phyloP scores from a whole-genome alignment of 1,284 basidiomycete genomes.

The Pseudozyma sp. region DNA sequence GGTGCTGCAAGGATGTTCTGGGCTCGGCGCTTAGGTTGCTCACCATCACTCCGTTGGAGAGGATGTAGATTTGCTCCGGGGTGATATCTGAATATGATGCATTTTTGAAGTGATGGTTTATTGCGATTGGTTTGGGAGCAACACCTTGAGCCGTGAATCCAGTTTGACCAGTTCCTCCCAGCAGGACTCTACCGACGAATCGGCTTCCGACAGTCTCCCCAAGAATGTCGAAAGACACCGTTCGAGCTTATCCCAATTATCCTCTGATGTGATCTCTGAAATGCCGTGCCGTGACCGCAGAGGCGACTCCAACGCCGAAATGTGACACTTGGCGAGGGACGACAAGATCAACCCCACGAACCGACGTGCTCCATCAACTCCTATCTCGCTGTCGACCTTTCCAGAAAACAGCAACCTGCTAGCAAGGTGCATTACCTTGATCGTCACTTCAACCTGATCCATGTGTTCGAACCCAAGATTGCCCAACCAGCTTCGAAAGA shows the following conservation, averaged over 20 bases:
- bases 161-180: constrained; percentile 21
- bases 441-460: constrained; percentile 9
- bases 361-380: neutral
- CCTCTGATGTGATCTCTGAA: neutral
- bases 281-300: neutral
- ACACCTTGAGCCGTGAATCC: constrained; percentile 12
- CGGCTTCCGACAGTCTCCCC: neutral
- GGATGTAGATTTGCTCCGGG: constrained; percentile 77
- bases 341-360: constrained; percentile 5
- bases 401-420: constrained; percentile 5
- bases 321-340: constrained; percentile 24
- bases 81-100: neutral
- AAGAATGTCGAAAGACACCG: constrained; percentile 4
- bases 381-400: neutral
- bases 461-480: constrained; percentile 17
- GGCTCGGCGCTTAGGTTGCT: constrained; percentile 86
- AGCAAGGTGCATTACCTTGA: constrained; percentile 6
- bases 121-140: constrained; percentile 1
- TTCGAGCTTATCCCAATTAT: constrained; percentile 12
- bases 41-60: constrained; percentile 81
- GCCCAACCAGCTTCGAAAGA: constrained; percentile 21
- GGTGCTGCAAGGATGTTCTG: constrained; percentile 88
- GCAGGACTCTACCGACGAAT: constrained; percentile 6
- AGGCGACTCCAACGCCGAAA: constrained; percentile 15
- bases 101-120: too few relatives aligned